Percentiles rank a stretch among this genome's conserved stretches.
Evolutionary conservation across 2,329 filamentous ascomycete species (phyloP).

Genomic region (Phaeomoniella chlamydospora): DNA sequence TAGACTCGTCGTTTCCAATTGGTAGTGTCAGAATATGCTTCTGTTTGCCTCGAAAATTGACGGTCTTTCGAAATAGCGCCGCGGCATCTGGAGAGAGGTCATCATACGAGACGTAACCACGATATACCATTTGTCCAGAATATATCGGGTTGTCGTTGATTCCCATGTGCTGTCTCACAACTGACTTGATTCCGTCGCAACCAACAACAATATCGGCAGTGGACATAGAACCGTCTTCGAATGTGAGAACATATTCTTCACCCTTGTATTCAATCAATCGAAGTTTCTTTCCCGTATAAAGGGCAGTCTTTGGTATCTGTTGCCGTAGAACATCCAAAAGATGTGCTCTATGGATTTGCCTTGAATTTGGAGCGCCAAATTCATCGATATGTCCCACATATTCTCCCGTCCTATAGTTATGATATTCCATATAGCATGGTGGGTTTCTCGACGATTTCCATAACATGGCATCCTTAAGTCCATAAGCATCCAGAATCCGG

Average conservation of each 20-base stretch:
- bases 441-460: conserved; percentile 19
- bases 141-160: conserved; percentile 16
- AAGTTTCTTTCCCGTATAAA: conserved; percentile 3
- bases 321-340: conserved; percentile 17
- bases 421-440: conserved; percentile 17
- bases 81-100: conserved; percentile 16
- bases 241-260: conserved; percentile 4
- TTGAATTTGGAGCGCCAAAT: conserved; percentile 12
- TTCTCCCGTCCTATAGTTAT: conserved; percentile 13
- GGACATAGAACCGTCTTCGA: conserved; percentile 5
- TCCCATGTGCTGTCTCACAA: conserved; percentile 10
- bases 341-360: conserved; percentile 17
- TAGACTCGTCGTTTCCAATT: conserved; percentile 19
- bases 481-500: conserved; percentile 17
- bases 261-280: conserved; percentile 1
- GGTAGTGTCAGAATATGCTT: conserved; percentile 21
- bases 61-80: conserved; percentile 16
- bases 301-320: conserved; percentile 9
- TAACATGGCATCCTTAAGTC: conserved; percentile 16
- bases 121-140: conserved; percentile 21
- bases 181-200: conserved; percentile 10
- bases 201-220: conserved; percentile 9
- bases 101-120: conserved; percentile 20
- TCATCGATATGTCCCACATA: conserved; percentile 17
- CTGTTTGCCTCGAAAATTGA: conserved; percentile 16